Evolutionary conservation across 495 filamentous ascomycete species (phyloP).

Genomic region (Talaromyces adpressus): DNA sequence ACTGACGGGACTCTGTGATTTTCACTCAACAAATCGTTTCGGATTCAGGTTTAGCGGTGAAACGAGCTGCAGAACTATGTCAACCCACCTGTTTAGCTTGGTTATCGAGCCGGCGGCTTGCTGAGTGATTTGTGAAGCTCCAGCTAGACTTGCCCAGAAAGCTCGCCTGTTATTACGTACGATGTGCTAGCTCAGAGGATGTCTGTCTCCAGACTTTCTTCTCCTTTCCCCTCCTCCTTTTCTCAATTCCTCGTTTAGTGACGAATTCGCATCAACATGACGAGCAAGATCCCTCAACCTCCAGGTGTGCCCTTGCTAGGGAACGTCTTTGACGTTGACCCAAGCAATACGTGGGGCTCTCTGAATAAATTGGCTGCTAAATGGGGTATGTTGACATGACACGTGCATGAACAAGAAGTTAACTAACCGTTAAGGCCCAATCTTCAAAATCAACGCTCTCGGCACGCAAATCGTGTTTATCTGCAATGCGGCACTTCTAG

Average conservation of each 20-base stretch:
- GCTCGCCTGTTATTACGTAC: not conserved
- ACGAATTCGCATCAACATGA: conserved; percentile 19
- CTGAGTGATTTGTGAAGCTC: not conserved
- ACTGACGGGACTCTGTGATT: conserved; percentile 1
- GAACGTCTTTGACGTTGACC: conserved; percentile 58
- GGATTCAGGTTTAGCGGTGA: not conserved
- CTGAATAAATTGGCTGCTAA: conserved; percentile 56
- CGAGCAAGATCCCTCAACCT: conserved; percentile 53
- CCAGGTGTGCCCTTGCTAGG: conserved; percentile 61
- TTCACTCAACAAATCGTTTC: not conserved
- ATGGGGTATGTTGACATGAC: conserved; percentile 39
- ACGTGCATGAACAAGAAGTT: not conserved
- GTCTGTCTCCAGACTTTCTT: not conserved
- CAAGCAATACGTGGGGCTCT: conserved; percentile 54
- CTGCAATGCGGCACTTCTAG: conserved; percentile 48
- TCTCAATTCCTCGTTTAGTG: not conserved
- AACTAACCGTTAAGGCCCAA: conserved; percentile 42
- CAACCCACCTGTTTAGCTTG: not conserved
- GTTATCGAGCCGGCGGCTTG: not conserved
- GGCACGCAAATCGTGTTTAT: conserved; percentile 47
- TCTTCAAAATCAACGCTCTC: conserved; percentile 61
- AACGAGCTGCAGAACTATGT: conserved; percentile 1
- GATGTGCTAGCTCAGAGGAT: not conserved
- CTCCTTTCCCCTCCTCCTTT: not conserved
- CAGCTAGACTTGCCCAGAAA: not conserved